Base-by-base conservation (phyloP, 1,284 basidiomycete species). In the Rhodotorula sp. region DNA sequence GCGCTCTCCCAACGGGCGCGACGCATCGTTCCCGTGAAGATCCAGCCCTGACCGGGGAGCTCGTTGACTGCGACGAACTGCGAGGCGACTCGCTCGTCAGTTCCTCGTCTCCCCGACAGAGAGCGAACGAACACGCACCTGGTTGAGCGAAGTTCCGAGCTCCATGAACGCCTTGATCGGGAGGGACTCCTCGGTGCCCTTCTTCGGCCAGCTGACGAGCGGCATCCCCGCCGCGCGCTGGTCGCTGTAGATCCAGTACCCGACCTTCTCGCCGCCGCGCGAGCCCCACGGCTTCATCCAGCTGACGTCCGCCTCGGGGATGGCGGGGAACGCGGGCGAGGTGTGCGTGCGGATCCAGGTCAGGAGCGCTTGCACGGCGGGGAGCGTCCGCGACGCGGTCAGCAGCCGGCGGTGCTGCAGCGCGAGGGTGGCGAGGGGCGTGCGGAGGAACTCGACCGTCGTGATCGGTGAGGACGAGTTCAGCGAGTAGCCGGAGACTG, bases 391-490 rank as follows among this genome's bases (percentile, higher is more conserved):
- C 44, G 29, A 36, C 21, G 29, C 44, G 44, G 44, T 22, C 32
- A 64, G 54, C 12, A 29, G 48, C 22, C 63, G 63, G 12, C 63
- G 63, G 55, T 48, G 44, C 34, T 48, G 44, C 8, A 57, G 54
- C 21, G 63, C 63, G 34, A 64, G 29, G 15, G 12, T 7, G n/a
- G 41, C 29, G 54, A 64, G 29, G 25, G 63, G 34, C 46, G 19
- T 7, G 22, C 29, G 21, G 29, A 27, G 13, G 54, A 64, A 32
- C 19, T 21, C 5, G 29, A 41, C 9, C 29, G 41, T 27, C 12
- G 41, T 19, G 63, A 57, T 29, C 10, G 44, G 44, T 2, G 22
- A 22, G 17, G 39, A 32, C 10, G 41, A 25, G 44, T 32, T 60
- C n/a, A 50, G n/a, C 9, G 29, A 29, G 41, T 60, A 60, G 10